These are phyloP conservation scores for Lactifluus volemus DNA, from an alignment of 768 basidiomycete genomes.

Conservation along the genomic window DNA sequence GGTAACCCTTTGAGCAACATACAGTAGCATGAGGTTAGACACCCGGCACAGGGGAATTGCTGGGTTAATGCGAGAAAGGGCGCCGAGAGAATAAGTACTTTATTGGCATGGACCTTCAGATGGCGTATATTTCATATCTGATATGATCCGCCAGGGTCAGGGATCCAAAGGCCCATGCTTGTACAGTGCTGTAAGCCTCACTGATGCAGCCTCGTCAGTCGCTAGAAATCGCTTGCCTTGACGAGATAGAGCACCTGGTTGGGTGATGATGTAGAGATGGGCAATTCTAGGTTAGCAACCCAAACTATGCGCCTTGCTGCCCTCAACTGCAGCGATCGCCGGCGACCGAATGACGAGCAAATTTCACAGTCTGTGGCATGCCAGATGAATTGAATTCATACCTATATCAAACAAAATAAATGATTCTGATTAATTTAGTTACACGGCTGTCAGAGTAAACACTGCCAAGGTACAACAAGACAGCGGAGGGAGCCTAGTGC, in stretches of 20 bases:
- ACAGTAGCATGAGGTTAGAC: neutral
- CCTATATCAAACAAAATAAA: neutral
- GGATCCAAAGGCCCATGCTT: neutral
- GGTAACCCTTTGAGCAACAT: neutral
- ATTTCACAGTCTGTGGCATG: too few relatives aligned
- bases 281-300: neutral
- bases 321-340: neutral
- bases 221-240: neutral
- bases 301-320: neutral
- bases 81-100: neutral
- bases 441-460: neutral
- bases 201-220: neutral
- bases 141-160: neutral
- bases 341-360: neutral
- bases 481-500: neutral
- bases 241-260: neutral
- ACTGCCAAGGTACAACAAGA: neutral
- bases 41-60: neutral
- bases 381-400: neutral
- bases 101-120: neutral
- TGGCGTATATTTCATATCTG: neutral
- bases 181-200: too few relatives aligned
- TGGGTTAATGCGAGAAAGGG: neutral
- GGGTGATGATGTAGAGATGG: neutral
- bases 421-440: neutral